phyloP scores from a whole-genome alignment of 1,139 yeast genomes.

The Yamadazyma taylorii region DNA sequence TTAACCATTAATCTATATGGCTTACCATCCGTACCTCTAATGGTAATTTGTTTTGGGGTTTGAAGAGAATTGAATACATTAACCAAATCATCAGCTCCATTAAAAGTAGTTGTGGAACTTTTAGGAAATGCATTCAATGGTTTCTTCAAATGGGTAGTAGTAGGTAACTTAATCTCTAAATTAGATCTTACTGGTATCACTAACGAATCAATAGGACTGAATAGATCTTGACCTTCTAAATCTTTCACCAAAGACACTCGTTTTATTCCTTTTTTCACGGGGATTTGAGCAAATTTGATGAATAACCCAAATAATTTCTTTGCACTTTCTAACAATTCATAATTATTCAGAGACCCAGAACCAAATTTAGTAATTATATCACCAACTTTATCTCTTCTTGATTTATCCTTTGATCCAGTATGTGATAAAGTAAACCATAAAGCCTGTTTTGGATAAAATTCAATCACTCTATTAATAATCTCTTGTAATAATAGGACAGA shows the following conservation, averaged over 20 bases:
- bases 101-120: slow-evolving; percentile 52
- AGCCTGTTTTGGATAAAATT: slow-evolving; percentile 76
- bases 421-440: slow-evolving; percentile 85
- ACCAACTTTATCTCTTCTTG: slow-evolving; percentile 53
- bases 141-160: slow-evolving; percentile 42
- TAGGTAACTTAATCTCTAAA: slow-evolving; percentile 67
- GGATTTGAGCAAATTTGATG: slow-evolving; percentile 35
- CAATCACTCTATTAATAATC: slow-evolving; percentile 57
- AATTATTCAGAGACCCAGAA: slow-evolving; percentile 13
- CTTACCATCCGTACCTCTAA: slow-evolving; percentile 77
- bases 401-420: slow-evolving; percentile 61
- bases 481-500: slow-evolving; percentile 58
- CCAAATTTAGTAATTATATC: slow-evolving; percentile 22
- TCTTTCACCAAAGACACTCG: slow-evolving; percentile 32
- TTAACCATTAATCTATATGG: slow-evolving; percentile 78
- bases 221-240: slow-evolving; percentile 46
- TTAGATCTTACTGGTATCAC: slow-evolving; percentile 82
- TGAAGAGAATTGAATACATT: slow-evolving; percentile 79
- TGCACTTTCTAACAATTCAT: slow-evolving; percentile 24
- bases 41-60: slow-evolving; percentile 75
- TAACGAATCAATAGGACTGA: slow-evolving; percentile 57
- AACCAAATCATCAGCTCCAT: slow-evolving; percentile 60
- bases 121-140: slow-evolving; percentile 55
- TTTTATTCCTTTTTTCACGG: slow-evolving; percentile 34
- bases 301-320: slow-evolving; percentile 35